phyloP scores from a whole-genome alignment of 2,329 filamentous ascomycete species.

The Domatiomyces catenatus region DNA sequence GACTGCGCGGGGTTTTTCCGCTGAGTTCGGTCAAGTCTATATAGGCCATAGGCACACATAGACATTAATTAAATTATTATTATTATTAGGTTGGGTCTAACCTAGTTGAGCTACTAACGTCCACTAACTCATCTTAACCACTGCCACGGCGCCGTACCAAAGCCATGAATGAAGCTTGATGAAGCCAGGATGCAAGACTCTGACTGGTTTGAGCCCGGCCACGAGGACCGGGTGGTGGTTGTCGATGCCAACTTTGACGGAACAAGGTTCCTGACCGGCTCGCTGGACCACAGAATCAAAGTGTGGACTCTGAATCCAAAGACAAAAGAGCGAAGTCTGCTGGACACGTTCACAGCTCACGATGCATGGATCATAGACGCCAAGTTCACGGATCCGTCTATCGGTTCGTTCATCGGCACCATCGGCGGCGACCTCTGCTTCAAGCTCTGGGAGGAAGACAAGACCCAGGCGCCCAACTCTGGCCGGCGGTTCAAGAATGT shows the following conservation, averaged over 20 bases:
- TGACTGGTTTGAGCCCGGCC: slow-evolving; percentile 30
- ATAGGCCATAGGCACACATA: no score
- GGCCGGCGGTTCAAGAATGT: slow-evolving; percentile 68
- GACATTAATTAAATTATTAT: no score
- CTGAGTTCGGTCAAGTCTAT: no score
- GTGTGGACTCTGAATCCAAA: slow-evolving; percentile 71
- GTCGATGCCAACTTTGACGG: slow-evolving; percentile 87
- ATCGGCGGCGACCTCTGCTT: slow-evolving; percentile 81
- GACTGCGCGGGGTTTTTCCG: no score
- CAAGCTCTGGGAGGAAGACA: slow-evolving; percentile 86
- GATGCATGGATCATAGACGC: slow-evolving; percentile 82
- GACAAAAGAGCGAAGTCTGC: slow-evolving; percentile 57
- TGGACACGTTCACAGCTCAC: slow-evolving; percentile 77
- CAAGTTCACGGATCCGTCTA: slow-evolving; percentile 82
- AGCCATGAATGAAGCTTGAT: not conserved
- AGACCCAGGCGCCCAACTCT: slow-evolving; percentile 54
- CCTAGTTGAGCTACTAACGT: no score
- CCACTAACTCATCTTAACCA: no score
- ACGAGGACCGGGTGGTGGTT: slow-evolving; percentile 57
- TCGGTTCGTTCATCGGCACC: slow-evolving; percentile 75
- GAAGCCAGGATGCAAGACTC: slow-evolving; percentile 24
- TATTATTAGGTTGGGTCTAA: no score
- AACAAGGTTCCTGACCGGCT: slow-evolving; percentile 78
- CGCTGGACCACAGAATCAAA: slow-evolving; percentile 81
- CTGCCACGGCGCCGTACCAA: no score